Base-by-base conservation (phyloP, 2,329 filamentous ascomycete species). In the Fusarium sp. region DNA sequence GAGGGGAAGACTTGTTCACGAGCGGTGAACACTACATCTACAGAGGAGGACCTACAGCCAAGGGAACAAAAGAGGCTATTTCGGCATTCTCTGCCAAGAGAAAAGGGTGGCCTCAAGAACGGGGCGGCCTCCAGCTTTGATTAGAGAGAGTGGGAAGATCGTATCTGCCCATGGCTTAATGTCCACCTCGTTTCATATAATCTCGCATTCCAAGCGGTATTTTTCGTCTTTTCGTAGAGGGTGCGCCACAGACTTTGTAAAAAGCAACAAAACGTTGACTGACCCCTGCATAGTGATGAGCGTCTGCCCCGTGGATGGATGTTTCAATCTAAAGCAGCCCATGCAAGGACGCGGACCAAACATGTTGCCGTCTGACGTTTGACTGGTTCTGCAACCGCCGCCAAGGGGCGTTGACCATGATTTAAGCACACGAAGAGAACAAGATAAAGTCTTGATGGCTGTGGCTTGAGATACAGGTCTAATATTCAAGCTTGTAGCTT, bases 1-100 rank as follows among this genome's bases (percentile, higher is more conserved):
- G 2, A 91, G 88, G 80, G 96, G 96, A 4, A 85, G 91, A 72
- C 82, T 97, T 81, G 96, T 98, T 57, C 94, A 98, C 72, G 52
- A 57, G 47, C 68, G 64, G 42, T 47, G 42, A 45, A 34, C 11
- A 34, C 31, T n/a, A 45, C 11, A 24, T 13, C 4, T 22, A 13
- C n/a, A 20, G 11, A 31, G 27, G 29, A 31, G 29, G 29, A 31
- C 29, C 9, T 31, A 29, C 9, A 45, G 42, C 42, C 42, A 47
- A 47, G 42, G 22, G 27, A 47, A 31, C 29, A 31, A 22, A 16
- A 52, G 47, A 52, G 47, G 47, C 47, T 52, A 52, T 52, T 24
- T 31, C 47, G 47, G 47, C 47, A 52, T 52, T 31, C 18, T 52
- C 47, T 52, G 47, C 24, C 47, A 52, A 52, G 42, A 42, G n/a